These are phyloP conservation scores for Nematodospora valgi DNA, from an alignment of 805 yeast genomes.

Conservation along the genomic window DNA sequence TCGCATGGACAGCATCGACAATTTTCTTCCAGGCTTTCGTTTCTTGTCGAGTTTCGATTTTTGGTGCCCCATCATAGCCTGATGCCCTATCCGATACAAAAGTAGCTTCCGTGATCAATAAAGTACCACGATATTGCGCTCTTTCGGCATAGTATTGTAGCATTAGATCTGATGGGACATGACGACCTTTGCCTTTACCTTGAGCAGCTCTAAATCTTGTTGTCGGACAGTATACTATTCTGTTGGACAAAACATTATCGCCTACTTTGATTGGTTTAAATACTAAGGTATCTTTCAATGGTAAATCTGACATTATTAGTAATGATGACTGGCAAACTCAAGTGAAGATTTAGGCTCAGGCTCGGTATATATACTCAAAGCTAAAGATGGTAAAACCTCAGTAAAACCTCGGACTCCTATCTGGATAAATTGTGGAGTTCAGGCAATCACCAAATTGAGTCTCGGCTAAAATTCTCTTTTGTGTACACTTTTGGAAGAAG, in stretches of 20 bases:
- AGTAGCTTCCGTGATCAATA: conserved; percentile 33
- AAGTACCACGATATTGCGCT: conserved; percentile 26
- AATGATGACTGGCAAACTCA: no score
- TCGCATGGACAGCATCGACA: conserved; percentile 42
- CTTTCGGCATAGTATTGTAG: conserved; percentile 27
- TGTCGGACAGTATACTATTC: conserved; percentile 24
- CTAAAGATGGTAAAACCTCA: no score
- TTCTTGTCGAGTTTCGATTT: conserved; percentile 48
- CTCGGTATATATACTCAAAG: no score
- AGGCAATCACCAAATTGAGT: no score
- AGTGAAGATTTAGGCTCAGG: no score
- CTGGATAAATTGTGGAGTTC: no score
- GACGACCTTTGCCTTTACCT: conserved; percentile 7
- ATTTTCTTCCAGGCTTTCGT: conserved; percentile 48
- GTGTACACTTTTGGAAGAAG: no score
- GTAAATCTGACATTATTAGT: no score
- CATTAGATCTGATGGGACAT: conserved; percentile 26
- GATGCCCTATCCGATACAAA: conserved; percentile 33
- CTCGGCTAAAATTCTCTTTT: no score
- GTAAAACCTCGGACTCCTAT: no score
- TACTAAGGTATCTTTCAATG: conserved; percentile 14
- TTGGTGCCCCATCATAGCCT: conserved; percentile 43
- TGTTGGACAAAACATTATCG: conserved; percentile 15
- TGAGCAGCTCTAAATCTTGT: conserved; percentile 21
- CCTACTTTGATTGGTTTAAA: conserved; percentile 37